Evolutionary conservation across 176 grass and related monocot species (phyloP), one percentile per base, ranked within the genome.

Genomic region (Leersia perrieri): DNA sequence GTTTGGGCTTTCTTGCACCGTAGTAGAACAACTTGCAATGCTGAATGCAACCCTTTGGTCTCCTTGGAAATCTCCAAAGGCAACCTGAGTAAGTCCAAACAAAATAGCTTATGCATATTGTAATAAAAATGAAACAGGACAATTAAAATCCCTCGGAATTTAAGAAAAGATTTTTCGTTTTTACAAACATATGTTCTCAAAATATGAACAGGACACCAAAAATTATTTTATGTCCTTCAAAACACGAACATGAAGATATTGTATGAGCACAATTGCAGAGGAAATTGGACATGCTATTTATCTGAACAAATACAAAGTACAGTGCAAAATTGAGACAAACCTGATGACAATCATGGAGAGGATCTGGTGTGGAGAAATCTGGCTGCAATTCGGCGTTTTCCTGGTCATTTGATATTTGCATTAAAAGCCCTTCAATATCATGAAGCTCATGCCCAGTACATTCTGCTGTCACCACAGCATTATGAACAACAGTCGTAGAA

Each of bases 401-500:
- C 15, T 73, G 84, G n/a, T 83, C 91, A 87, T 79, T 83, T 13
- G 71, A 62, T 40, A 89, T 78, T 45, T 89, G 88, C 27, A 87
- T 72, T 64, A 92, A 15, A 86, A 97, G 60, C 28, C 63, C 86
- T 87, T 93, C 91, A 85, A 91, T 70, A 74, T 91, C 86, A 34
- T 15, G 90, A 84, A 89, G 72, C 23, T 79, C 85, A 4, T 9
- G 10, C 41, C 38, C 58, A 66, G 29, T 25, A 72, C 34, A 60
- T 33, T 45, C 72, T 60, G 72, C 7, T 22, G 66, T 70, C 7
- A 77, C 41, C 34, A 64, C 66, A 44, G 60, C 8, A 5, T 40
- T 44, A 81, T 11, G n/a, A n/a, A n/a, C 36, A 40, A 58, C 29
- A 61, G 65, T 4, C 1, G 28, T 66, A 89, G 79, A 79, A 77